A percentile compares a stretch with the other conserved stretches of the same genome.
Conservation (phyloP, 352 stramenopile species). For the Phytophthora boehmeriae region DNA sequence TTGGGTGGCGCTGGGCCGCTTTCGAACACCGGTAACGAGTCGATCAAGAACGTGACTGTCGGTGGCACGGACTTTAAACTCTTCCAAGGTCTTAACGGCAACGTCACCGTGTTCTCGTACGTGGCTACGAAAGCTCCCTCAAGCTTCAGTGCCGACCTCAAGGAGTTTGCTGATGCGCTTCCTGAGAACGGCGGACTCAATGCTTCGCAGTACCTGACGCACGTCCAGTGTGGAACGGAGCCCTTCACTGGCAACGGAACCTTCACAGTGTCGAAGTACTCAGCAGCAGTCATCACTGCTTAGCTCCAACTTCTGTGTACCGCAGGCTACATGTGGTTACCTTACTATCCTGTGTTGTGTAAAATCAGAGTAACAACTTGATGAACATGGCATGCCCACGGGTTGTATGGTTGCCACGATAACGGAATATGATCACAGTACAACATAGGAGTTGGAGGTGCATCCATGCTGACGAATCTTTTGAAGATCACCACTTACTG, state of each 20-base stretch:
- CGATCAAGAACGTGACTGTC: conserved; percentile 26
- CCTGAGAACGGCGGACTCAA: conserved; percentile 26
- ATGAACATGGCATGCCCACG: no score
- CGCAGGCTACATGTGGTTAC: no score
- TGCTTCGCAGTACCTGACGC: conserved; percentile 35
- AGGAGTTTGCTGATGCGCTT: conserved; percentile 34
- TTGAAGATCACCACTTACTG: no score
- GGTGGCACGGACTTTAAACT: conserved; percentile 26
- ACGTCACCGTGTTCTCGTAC: conserved; percentile 41
- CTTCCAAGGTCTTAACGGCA: conserved; percentile 35
- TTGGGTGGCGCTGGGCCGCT: conserved; percentile 31
- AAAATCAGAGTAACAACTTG: no score
- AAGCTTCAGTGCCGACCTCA: conserved; percentile 30
- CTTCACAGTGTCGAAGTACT: conserved; percentile 33
- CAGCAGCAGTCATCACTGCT: conserved; percentile 29
- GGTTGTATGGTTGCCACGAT: no score
- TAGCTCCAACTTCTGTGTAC: no score
- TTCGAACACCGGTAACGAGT: conserved; percentile 31
- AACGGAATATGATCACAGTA: no score
- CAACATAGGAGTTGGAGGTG: no score
- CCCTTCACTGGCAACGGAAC: conserved; percentile 37
- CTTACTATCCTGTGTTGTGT: no score
- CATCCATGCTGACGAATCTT: no score
- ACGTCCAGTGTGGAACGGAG: conserved; percentile 35
- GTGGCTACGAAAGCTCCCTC: conserved; percentile 28